Percentiles rank a stretch among this genome's conserved stretches.
These are phyloP conservation scores for Entamoeba dispar DNA, from an alignment of 208 protist genomes.

Conservation along the genomic window DNA sequence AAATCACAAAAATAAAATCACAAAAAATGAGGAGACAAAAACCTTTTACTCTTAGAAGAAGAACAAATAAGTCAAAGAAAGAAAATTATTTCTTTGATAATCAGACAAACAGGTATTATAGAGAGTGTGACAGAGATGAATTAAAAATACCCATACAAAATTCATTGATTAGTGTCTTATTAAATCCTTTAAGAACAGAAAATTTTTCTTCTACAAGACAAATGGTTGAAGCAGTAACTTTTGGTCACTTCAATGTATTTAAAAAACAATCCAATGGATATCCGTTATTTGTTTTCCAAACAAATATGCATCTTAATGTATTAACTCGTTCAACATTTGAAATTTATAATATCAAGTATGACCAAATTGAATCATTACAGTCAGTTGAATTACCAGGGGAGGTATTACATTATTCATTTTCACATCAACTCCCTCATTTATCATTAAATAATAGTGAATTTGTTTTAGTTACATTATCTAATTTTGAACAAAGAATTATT, in stretches of 20 bases:
- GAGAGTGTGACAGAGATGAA: too few relatives aligned
- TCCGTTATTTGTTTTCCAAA: neutral
- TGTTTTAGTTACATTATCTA: neutral
- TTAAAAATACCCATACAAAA: too few relatives aligned
- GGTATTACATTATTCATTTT: neutral
- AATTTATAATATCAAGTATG: neutral
- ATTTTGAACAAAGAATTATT: neutral
- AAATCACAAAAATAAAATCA: too few relatives aligned
- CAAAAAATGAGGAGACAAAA: too few relatives aligned
- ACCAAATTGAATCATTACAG: neutral
- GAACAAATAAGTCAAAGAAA: too few relatives aligned
- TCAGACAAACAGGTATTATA: too few relatives aligned
- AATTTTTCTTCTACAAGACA: neutral
- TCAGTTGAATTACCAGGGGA: neutral
- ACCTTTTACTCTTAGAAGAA: too few relatives aligned
- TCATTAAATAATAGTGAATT: neutral
- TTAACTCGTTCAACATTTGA: neutral
- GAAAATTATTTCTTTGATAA: too few relatives aligned
- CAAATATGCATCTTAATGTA: neutral
- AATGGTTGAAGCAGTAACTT: neutral
- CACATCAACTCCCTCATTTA: neutral
- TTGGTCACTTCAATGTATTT: neutral
- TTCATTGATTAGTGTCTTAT: neutral
- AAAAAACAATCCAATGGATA: neutral
- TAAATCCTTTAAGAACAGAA: neutral